phyloP scores from a whole-genome alignment of 1,284 basidiomycete genomes.

The Stereum hirsutum region DNA sequence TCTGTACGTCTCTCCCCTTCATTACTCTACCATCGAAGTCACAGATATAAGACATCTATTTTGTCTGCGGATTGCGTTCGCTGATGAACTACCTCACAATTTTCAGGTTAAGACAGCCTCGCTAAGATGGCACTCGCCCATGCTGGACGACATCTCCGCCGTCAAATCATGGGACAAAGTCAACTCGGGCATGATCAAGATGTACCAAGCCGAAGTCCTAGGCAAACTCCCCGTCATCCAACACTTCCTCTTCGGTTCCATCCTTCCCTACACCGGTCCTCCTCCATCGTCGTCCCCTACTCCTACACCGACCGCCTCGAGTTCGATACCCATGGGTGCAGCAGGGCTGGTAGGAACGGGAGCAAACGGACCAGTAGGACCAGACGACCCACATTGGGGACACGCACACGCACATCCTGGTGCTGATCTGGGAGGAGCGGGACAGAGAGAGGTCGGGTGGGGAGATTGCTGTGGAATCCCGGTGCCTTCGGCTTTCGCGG shows the following conservation, averaged over 20 bases:
- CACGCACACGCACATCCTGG: constrained; percentile 44
- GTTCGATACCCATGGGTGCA: too few relatives aligned
- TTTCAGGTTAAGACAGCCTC: constrained; percentile 89
- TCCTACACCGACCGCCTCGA: constrained; percentile 25
- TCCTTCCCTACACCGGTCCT: constrained; percentile 69
- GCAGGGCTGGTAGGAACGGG: background rate
- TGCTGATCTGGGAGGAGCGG: constrained; percentile 39
- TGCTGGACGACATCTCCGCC: constrained; percentile 97
- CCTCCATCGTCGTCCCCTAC: too few relatives aligned
- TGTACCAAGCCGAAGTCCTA: constrained; percentile 94
- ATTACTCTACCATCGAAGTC: background rate
- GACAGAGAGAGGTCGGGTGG: constrained; percentile 54
- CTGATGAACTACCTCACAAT: background rate
- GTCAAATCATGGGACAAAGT: constrained; percentile 98
- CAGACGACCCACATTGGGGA: constrained; percentile 38
- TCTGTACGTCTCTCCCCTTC: constrained; percentile 42
- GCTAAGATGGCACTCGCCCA: constrained; percentile 96
- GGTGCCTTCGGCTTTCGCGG: constrained; percentile 77
- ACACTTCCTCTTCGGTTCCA: constrained; percentile 90
- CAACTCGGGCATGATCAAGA: constrained; percentile 97
- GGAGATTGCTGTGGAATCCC: constrained; percentile 96
- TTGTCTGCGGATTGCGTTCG: background rate
- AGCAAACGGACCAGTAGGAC: too few relatives aligned
- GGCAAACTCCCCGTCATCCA: constrained; percentile 95
- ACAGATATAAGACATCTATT: background rate